Evolutionary conservation across 305 asterid genomes (phyloP).

Genomic region (Fraxinus paxiana): DNA sequence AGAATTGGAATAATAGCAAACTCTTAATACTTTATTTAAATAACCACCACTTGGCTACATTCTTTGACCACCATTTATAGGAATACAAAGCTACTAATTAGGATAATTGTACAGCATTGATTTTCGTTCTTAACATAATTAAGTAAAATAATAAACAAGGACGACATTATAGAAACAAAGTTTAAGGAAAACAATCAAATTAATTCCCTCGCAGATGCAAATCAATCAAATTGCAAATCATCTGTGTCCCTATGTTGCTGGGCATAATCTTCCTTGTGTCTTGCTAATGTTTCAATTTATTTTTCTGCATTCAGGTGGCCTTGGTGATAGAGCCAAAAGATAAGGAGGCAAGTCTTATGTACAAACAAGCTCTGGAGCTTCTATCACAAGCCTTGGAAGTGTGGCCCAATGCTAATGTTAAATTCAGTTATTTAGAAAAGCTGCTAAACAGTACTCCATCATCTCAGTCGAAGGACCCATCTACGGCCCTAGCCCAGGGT

Average conservation of each 20-base stretch:
- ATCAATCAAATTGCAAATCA: neutral
- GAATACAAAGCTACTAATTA: neutral
- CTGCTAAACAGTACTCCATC: conserved; percentile 88
- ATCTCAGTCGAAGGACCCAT: conserved; percentile 96
- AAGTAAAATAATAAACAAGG: neutral
- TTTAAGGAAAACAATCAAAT: neutral
- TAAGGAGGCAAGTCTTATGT: conserved; percentile 96
- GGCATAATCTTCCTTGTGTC: neutral
- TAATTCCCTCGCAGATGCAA: neutral
- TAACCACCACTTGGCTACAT: neutral
- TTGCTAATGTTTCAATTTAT: neutral
- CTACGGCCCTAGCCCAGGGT: conserved; percentile 97
- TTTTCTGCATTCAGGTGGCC: conserved; percentile 61
- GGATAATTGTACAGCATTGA: neutral
- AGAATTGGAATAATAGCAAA: neutral
- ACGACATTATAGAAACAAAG: neutral
- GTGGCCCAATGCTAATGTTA: conserved; percentile 99
- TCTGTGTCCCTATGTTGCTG: neutral
- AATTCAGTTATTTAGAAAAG: conserved; percentile 96
- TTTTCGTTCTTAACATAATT: neutral
- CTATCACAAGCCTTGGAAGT: conserved; percentile 96
- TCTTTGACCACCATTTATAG: neutral
- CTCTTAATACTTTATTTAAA: neutral
- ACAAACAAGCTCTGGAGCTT: conserved; percentile 96
- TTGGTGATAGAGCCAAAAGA: conserved; percentile 98